A percentile compares a stretch with the other conserved stretches of the same genome.
Evolutionary conservation across 140 eudicot genomes (phyloP).

Genomic region (Cichorium intybus): DNA sequence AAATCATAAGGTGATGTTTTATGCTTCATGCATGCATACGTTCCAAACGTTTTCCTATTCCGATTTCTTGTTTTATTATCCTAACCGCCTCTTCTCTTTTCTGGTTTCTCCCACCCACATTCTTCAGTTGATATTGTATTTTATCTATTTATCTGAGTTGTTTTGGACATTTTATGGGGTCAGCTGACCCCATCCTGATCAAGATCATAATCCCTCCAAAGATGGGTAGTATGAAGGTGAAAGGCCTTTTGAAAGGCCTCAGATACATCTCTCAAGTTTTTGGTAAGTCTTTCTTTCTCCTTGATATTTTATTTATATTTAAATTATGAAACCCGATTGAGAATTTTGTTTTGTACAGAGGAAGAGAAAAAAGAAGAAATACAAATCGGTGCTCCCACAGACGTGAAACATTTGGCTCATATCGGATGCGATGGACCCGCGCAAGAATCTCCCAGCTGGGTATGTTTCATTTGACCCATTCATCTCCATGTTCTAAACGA

Average conservation of each 20-base stretch:
- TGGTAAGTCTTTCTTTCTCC: constrained; percentile 37
- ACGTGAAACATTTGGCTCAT: constrained; percentile 93
- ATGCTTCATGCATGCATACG: constrained; percentile 21
- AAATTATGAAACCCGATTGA: background rate
- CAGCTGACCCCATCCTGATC: constrained; percentile 27
- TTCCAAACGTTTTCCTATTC: constrained; percentile 21
- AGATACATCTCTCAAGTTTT: constrained; percentile 60
- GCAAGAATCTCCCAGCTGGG: constrained; percentile 74
- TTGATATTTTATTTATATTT: too few species aligned
- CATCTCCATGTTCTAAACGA: background rate
- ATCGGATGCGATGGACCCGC: constrained; percentile 80
- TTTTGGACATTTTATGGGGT: constrained; percentile 25
- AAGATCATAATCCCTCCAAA: constrained; percentile 3
- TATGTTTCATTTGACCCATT: constrained; percentile 26
- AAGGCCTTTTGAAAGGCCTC: constrained; percentile 70
- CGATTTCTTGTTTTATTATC: constrained; percentile 16
- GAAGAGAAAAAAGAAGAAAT: constrained; percentile 63
- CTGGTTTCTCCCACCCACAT: background rate
- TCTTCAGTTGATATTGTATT: background rate
- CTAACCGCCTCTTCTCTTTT: constrained; percentile 5
- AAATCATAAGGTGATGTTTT: constrained; percentile 8
- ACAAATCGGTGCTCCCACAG: constrained; percentile 93
- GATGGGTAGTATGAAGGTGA: constrained; percentile 49
- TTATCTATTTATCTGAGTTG: background rate
- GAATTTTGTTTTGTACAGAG: constrained; percentile 35